A percentile compares a stretch with the other conserved stretches of the same genome.
phyloP scores from a whole-genome alignment of 2,329 filamentous ascomycete genomes.

The Aspergillus neotritici region DNA sequence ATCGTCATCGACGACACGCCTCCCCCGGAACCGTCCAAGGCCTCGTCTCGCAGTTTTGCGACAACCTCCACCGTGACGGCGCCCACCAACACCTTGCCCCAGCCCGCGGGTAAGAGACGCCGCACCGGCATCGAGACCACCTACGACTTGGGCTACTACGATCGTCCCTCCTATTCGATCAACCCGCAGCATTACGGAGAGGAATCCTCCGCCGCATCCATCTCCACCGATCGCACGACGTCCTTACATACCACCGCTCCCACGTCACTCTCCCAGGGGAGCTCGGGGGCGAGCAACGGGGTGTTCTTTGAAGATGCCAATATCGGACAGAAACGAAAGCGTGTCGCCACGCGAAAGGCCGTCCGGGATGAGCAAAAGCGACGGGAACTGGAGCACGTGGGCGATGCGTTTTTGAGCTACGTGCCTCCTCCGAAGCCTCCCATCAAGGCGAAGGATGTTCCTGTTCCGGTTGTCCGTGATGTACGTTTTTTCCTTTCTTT shows the following conservation, averaged over 20 bases:
- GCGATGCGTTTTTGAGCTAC: conserved; percentile 71
- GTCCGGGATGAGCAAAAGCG: conserved; percentile 76
- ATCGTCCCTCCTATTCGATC: conserved; percentile 65
- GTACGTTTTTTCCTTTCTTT: conserved; percentile 41
- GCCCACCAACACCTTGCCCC: conserved; percentile 24
- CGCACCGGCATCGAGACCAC: conserved; percentile 58
- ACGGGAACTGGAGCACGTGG: conserved; percentile 64
- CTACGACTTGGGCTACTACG: conserved; percentile 69
- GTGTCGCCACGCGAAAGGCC: conserved; percentile 68
- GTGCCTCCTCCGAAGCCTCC: conserved; percentile 80
- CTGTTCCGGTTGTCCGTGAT: conserved; percentile 55
- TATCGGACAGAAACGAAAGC: conserved; percentile 84
- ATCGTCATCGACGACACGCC: conserved; percentile 73
- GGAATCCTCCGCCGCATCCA: conserved; percentile 62
- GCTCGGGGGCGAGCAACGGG: conserved; percentile 46
- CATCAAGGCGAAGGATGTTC: conserved; percentile 80
- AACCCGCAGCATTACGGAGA: conserved; percentile 65
- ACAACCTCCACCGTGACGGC: conserved; percentile 23
- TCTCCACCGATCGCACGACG: conserved; percentile 77
- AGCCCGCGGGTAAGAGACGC: conserved; percentile 62
- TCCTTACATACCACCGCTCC: conserved; percentile 83
- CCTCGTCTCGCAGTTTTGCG: conserved; percentile 16
- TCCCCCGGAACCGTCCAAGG: conserved; percentile 34
- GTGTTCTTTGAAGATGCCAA: conserved; percentile 62
- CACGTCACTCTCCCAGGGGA: conserved; percentile 69